These are phyloP conservation scores for Eucalyptus decipiens DNA, from an alignment of 345 rosid genomes.

Conservation along the genomic window DNA sequence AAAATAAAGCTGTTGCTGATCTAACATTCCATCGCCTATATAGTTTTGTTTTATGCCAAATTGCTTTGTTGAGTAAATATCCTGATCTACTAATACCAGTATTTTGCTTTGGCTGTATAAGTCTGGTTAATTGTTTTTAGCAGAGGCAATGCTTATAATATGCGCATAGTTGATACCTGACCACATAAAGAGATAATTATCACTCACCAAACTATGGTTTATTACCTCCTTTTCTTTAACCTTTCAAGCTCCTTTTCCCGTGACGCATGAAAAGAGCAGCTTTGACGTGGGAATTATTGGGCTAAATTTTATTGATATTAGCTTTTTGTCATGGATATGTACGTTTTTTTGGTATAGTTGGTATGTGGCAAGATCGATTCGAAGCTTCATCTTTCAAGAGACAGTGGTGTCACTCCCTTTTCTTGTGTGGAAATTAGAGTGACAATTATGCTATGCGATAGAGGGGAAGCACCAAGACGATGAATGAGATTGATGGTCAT, in stretches of 20 bases:
- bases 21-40: not conserved
- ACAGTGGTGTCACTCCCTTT: fast-evolving
- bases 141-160: not conserved
- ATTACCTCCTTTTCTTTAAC: not conserved
- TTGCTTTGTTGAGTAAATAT: not conserved
- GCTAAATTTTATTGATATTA: not conserved
- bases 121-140: not conserved
- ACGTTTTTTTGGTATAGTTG: not conserved
- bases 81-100: not conserved
- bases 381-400: not conserved
- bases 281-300: not conserved
- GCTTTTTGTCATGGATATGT: not conserved
- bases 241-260: not conserved
- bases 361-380: fast-evolving
- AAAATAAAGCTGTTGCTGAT: not conserved
- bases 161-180: not conserved
- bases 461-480: not conserved
- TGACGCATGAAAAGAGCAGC: not conserved
- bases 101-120: not conserved
- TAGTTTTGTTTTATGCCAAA: not conserved
- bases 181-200: not conserved
- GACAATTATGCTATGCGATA: not conserved
- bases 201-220: no score
- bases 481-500: not conserved
- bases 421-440: not conserved